Evolutionary conservation across 2,329 filamentous ascomycete species (phyloP).

Genomic region (Phyllosticta citriasiana): DNA sequence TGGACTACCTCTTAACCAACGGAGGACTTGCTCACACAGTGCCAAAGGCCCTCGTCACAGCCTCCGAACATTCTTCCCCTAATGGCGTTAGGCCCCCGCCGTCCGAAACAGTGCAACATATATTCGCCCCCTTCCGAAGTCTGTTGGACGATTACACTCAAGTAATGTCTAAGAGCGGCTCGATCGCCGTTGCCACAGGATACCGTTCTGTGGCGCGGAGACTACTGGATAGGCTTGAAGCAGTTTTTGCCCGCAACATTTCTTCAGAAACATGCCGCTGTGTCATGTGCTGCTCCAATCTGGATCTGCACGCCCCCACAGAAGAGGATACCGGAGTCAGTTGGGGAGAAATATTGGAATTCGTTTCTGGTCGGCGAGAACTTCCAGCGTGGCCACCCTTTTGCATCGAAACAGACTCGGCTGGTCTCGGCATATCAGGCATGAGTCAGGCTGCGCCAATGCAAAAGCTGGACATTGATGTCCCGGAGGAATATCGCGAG

Average conservation of each 20-base stretch:
- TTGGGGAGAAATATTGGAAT: slow-evolving; percentile 92
- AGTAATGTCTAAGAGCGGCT: slow-evolving; percentile 75
- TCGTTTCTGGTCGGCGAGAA: slow-evolving; percentile 79
- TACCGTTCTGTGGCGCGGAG: slow-evolving; percentile 90
- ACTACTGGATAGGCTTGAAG: slow-evolving; percentile 79
- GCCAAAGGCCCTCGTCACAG: slow-evolving; percentile 63
- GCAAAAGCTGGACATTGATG: slow-evolving; percentile 83
- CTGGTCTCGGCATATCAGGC: slow-evolving; percentile 48
- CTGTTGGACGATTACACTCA: slow-evolving; percentile 77
- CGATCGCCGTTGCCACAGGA: slow-evolving; percentile 86
- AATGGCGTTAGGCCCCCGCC: slow-evolving; percentile 31
- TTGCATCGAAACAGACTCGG: slow-evolving; percentile 42
- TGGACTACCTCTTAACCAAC: slow-evolving; percentile 87
- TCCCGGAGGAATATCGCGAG: slow-evolving; percentile 84
- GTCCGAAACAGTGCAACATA: slow-evolving; percentile 51
- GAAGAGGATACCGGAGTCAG: slow-evolving; percentile 59
- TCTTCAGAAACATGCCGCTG: slow-evolving; percentile 78
- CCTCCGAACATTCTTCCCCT: slow-evolving; percentile 45
- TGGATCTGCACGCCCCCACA: slow-evolving; percentile 20
- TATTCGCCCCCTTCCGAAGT: slow-evolving; percentile 76
- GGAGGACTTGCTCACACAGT: slow-evolving; percentile 67
- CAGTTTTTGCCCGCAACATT: slow-evolving; percentile 88
- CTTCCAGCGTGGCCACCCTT: slow-evolving; percentile 86
- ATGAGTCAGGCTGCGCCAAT: slow-evolving; percentile 45
- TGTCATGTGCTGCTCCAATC: slow-evolving; percentile 61